Percentiles rank a stretch among this genome's conserved stretches.
These are phyloP conservation scores for Agaricus bisporus DNA, from an alignment of 768 basidiomycete species.

Conservation along the genomic window DNA sequence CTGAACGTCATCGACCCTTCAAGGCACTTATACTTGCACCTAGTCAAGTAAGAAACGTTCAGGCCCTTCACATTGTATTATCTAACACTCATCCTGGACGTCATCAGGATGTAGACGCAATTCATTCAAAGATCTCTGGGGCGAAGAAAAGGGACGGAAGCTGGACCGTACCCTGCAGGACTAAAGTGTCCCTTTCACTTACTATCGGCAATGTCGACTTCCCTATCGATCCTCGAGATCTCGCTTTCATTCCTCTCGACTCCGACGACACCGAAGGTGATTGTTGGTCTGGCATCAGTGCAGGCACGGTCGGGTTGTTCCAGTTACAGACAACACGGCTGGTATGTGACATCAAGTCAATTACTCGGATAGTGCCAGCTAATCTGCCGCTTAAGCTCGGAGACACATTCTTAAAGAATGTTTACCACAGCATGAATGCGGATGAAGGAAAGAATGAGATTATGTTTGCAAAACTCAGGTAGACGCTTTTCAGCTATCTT, in stretches of 20 bases:
- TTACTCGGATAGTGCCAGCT: not conserved
- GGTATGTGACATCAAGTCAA: slow-evolving; percentile 28
- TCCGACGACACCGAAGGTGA: slow-evolving; percentile 39
- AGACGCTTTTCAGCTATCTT: not conserved
- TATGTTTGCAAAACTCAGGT: slow-evolving; percentile 23
- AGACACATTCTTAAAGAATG: slow-evolving; percentile 36
- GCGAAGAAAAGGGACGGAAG: slow-evolving; percentile 40
- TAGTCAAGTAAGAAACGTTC: not conserved
- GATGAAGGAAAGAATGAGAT: slow-evolving; percentile 23
- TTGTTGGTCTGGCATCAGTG: slow-evolving; percentile 57
- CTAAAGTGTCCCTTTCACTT: slow-evolving; percentile 44
- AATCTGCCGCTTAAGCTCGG: slow-evolving; percentile 21
- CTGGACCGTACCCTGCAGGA: slow-evolving; percentile 66
- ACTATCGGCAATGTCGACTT: slow-evolving; percentile 55
- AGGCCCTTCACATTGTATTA: slow-evolving; percentile 6
- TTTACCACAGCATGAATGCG: slow-evolving; percentile 32
- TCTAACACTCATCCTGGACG: slow-evolving; percentile 9
- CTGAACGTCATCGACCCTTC: not conserved
- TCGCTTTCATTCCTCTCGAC: slow-evolving; percentile 48
- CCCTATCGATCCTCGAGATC: slow-evolving; percentile 51
- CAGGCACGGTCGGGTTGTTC: slow-evolving; percentile 38
- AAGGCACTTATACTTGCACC: slow-evolving; percentile 3
- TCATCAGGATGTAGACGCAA: slow-evolving; percentile 41
- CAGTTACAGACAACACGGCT: slow-evolving; percentile 49
- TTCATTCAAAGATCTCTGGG: slow-evolving; percentile 54